Conservation (phyloP, 139 green algal species). For the Coccomyxa sp. region DNA sequence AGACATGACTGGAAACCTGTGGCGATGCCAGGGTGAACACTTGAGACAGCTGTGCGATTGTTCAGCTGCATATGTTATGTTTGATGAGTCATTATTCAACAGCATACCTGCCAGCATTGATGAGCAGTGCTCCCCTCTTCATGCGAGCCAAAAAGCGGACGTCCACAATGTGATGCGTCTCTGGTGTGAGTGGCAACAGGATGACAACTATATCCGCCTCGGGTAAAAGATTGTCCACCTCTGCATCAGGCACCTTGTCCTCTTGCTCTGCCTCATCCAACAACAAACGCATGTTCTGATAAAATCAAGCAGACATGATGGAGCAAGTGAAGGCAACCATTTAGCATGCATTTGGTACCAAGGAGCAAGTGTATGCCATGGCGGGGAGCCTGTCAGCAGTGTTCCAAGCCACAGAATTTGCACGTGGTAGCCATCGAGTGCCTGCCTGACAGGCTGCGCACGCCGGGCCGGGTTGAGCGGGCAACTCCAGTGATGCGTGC, state of each 20-base stretch:
- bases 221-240: background rate
- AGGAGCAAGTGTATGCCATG: too few relatives aligned
- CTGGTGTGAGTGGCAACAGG: background rate
- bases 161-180: constrained; percentile 1
- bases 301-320: too few relatives aligned
- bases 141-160: background rate
- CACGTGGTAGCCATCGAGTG: background rate
- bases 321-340: too few relatives aligned
- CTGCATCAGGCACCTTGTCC: background rate
- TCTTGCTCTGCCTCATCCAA: too few relatives aligned
- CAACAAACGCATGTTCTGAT: too few relatives aligned
- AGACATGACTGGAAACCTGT: background rate
- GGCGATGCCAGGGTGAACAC: background rate
- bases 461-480: background rate
- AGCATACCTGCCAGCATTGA: background rate
- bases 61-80: background rate
- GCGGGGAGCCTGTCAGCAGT: too few relatives aligned
- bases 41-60: background rate
- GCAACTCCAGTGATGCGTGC: background rate
- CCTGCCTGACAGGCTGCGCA: background rate
- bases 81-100: background rate
- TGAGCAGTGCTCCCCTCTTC: background rate
- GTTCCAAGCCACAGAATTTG: too few relatives aligned
- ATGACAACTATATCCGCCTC: background rate
- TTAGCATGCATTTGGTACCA: too few relatives aligned